Percentiles rank a stretch among this genome's conserved stretches.
Evolutionary conservation across 1,139 yeast genomes (phyloP).

Genomic region (Sugiyamaella grinbergsii): DNA sequence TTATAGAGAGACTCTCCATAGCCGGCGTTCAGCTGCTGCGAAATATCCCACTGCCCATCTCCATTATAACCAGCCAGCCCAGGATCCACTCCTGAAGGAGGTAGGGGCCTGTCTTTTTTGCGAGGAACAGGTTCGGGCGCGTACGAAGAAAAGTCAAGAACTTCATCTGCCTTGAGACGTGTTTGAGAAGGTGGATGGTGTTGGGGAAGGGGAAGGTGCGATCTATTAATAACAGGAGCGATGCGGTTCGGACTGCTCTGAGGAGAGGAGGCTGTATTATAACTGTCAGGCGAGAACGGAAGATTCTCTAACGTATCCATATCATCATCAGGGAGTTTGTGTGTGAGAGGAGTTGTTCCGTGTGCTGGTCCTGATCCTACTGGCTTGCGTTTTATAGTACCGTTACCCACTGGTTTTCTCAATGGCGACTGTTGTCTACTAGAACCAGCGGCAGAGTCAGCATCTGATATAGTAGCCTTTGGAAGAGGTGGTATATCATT

Average conservation of each 20-base stretch:
- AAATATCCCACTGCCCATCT: constrained; percentile 39
- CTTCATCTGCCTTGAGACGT: constrained; percentile 19
- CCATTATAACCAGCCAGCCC: constrained; percentile 34
- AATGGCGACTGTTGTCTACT: constrained; percentile 7
- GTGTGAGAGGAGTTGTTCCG: constrained; percentile 9
- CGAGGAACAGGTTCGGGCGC: constrained; percentile 37
- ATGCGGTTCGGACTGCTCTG: constrained; percentile 6
- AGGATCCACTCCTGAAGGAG: constrained; percentile 31
- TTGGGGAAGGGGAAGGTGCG: neutral
- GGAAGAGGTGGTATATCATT: constrained; percentile 14
- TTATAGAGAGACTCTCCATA: constrained; percentile 42
- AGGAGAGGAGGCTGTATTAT: constrained; percentile 20
- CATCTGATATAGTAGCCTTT: neutral
- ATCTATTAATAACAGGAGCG: constrained; percentile 1
- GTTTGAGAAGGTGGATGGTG: constrained; percentile 5
- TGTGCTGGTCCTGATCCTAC: constrained; percentile 16
- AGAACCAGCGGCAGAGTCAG: neutral
- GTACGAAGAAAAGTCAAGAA: constrained; percentile 31
- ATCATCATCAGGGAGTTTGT: constrained; percentile 16
- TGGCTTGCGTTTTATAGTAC: constrained; percentile 28
- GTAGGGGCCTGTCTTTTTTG: constrained; percentile 25
- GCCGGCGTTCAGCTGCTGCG: constrained; percentile 40
- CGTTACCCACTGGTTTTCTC: constrained; percentile 14
- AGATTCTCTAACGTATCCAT: constrained; percentile 13
- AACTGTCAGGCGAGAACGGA: constrained; percentile 38